Percentiles rank a stretch among this genome's conserved stretches.
Conservation (phyloP, 2,329 filamentous ascomycete species). For the Ceratocystis destructans region DNA sequence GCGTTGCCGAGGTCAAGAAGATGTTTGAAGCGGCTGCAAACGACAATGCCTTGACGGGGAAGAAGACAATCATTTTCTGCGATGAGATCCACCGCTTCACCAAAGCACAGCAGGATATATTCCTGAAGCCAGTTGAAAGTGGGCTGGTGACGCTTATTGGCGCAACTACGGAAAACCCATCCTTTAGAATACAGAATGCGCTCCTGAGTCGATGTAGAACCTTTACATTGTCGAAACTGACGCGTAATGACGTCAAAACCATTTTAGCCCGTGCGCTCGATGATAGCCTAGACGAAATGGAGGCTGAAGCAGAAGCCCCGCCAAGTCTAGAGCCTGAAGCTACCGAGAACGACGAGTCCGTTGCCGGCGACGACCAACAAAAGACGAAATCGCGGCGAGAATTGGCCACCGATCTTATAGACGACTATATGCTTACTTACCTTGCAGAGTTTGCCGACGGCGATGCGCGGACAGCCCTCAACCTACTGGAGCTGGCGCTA, state of each 20-base stretch:
- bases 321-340: not conserved
- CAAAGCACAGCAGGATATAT: constrained; percentile 89
- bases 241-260: constrained; percentile 52
- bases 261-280: constrained; percentile 67
- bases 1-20: constrained; percentile 83
- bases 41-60: constrained; percentile 66
- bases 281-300: constrained; percentile 23
- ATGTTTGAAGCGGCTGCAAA: constrained; percentile 72
- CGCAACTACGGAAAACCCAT: constrained; percentile 93
- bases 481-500: constrained; percentile 79
- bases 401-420: constrained; percentile 40
- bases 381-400: not conserved
- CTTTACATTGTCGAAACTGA: constrained; percentile 69
- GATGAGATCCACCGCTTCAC: constrained; percentile 92
- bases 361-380: not conserved
- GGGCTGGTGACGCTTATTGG: constrained; percentile 86
- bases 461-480: constrained; percentile 83
- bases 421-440: constrained; percentile 64
- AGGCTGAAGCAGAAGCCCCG: not conserved
- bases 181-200: constrained; percentile 80
- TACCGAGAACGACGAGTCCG: not conserved
- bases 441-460: constrained; percentile 80
- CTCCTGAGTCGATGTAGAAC: constrained; percentile 80
- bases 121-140: constrained; percentile 79
- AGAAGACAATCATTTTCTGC: constrained; percentile 92